Conservation (phyloP, 129 eudicot species). For the Centella asiatica region DNA sequence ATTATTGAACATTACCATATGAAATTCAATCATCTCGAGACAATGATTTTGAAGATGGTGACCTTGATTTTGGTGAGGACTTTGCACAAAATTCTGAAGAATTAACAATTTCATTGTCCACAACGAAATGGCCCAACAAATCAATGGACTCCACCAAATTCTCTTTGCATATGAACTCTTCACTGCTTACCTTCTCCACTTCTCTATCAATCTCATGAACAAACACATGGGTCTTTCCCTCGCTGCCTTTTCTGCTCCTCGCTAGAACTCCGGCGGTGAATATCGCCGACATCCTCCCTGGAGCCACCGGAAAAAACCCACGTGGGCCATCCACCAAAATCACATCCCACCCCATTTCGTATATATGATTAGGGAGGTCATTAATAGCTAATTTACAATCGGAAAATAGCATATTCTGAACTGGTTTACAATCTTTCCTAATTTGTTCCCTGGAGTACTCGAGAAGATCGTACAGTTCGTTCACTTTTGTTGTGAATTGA, state of each 20-base stretch:
- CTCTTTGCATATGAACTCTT: conserved; percentile 64
- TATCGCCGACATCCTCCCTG: conserved; percentile 70
- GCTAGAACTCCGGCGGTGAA: conserved; percentile 82
- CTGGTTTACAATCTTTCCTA: conserved; percentile 53
- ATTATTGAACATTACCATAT: neutral
- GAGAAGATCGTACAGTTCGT: conserved; percentile 37
- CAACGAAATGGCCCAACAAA: conserved; percentile 57
- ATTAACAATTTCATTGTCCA: conserved; percentile 26
- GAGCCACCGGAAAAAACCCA: conserved; percentile 50
- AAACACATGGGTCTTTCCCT: conserved; percentile 58
- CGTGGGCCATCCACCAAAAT: conserved; percentile 81
- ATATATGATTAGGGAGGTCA: conserved; percentile 70
- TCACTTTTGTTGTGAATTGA: conserved; percentile 51
- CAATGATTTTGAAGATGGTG: conserved; percentile 13
- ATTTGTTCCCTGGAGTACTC: conserved; percentile 36
- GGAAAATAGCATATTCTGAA: conserved; percentile 69
- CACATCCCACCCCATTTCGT: conserved; percentile 80
- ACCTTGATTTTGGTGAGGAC: conserved; percentile 16
- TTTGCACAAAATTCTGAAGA: conserved; percentile 40
- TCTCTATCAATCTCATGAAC: conserved; percentile 77
- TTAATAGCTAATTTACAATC: conserved; percentile 73
- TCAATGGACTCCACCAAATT: conserved; percentile 62
- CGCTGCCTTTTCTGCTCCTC: conserved; percentile 43
- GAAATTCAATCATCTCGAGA: neutral
- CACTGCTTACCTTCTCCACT: conserved; percentile 52